Percentiles rank a stretch among this genome's conserved stretches.
phyloP scores from a whole-genome alignment of 2,329 filamentous ascomycete genomes.

The Beauveria caledonica region DNA sequence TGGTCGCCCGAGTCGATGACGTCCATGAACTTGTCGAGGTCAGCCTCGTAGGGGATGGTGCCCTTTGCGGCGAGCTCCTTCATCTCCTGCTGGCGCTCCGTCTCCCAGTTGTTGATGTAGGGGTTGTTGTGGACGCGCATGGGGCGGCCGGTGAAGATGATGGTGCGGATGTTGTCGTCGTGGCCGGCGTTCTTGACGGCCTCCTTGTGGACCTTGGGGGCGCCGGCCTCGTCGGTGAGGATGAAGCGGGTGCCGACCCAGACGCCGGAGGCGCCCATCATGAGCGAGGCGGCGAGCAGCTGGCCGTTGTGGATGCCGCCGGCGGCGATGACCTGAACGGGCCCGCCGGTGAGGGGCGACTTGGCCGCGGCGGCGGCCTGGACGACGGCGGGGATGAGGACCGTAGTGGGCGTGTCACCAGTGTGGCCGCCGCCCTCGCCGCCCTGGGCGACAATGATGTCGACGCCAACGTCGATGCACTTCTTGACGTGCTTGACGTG shows the following conservation, averaged over 20 bases:
- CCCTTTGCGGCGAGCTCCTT: slow-evolving; percentile 86
- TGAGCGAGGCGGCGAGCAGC: slow-evolving; percentile 79
- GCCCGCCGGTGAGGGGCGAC: slow-evolving; percentile 76
- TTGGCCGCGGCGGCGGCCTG: slow-evolving; percentile 72
- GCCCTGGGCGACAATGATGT: slow-evolving; percentile 97
- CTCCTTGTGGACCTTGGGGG: slow-evolving; percentile 89
- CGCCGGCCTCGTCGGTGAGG: slow-evolving; percentile 86
- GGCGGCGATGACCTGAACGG: slow-evolving; percentile 86
- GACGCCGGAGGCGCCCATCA: slow-evolving; percentile 85
- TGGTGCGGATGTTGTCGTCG: slow-evolving; percentile 92
- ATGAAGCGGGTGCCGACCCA: slow-evolving; percentile 98
- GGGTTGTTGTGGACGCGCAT: slow-evolving; percentile 87
- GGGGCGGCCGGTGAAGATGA: slow-evolving; percentile 97
- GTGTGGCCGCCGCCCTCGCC: slow-evolving; percentile 97
- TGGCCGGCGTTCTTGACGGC: slow-evolving; percentile 85
- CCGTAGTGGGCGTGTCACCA: slow-evolving; percentile 81
- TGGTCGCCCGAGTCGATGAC: slow-evolving; percentile 53
- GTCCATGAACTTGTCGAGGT: slow-evolving; percentile 71
- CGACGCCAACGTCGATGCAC: slow-evolving; percentile 82
- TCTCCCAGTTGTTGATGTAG: slow-evolving; percentile 95
- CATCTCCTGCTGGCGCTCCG: slow-evolving; percentile 82
- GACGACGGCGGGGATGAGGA: slow-evolving; percentile 89
- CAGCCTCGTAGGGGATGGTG: slow-evolving; percentile 85
- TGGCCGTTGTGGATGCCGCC: slow-evolving; percentile 92
- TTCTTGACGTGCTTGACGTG: slow-evolving; percentile 99